Evolutionary conservation across 192 early-diverging fungal species (phyloP), one percentile per base, ranked within the genome.

Genomic region (Diversispora epigaea): DNA sequence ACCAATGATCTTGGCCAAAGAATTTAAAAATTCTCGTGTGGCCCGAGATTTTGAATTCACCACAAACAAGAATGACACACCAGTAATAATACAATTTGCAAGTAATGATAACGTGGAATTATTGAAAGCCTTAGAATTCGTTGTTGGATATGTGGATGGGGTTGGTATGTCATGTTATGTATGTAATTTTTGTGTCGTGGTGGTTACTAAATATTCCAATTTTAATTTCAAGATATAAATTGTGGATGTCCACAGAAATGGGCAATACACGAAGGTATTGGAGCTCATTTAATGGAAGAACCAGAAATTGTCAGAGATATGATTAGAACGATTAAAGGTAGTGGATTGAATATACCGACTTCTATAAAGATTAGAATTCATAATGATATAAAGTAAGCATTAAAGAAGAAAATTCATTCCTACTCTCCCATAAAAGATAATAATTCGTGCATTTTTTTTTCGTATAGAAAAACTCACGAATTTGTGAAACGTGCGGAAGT

Each of bases 241-340:
- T 99, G 95, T 82, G 97, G 97, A 19, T 99, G 97, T 75, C 97
- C 97, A 17, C 97, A 99, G 81, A 90, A 89, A 80, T 97, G 95
- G 95, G 97, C 97, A 0, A 90, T 93, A 76, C 82, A 92, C 39
- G 97, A 97, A 80, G 80, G 86, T 10, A 94, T 97, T 73, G 97
- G 97, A 4, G 85, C 91, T 0, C 87, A 91, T 72, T 79, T 98
- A 68, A 94, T 97, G 86, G 89, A 92, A 44, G 79, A 92, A 47
- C 97, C 97, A 10, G 97, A 98, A 52, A 83, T 86, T 17, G 93
- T 98, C n/a, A 83, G 86, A 44, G 95, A 95, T 61, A 98, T 98
- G 95, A 91, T 99, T 45, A 81, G 87, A 4, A 43, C 82, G 84
- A 45, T 91, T 96, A 98, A 43, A 96, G 94, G 95, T 91, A 93